These are phyloP conservation scores for Xylaria telfairii DNA, from an alignment of 495 filamentous ascomycete species.

Conservation along the genomic window DNA sequence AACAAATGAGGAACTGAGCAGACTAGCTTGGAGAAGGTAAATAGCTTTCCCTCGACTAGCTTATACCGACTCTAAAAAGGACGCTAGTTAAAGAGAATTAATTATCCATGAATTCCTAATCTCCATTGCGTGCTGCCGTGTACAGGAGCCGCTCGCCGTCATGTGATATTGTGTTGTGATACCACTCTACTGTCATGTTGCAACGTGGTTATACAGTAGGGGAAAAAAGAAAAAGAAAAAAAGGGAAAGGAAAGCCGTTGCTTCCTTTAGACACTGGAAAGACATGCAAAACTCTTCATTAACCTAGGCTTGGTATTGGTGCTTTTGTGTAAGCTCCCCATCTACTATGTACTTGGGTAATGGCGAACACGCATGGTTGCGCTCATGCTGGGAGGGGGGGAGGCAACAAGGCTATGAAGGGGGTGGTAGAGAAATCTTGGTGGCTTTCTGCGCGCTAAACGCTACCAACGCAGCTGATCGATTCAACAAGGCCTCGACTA, in stretches of 20 bases:
- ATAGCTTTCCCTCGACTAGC: background rate
- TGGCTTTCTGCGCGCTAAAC: background rate
- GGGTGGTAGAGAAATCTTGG: background rate
- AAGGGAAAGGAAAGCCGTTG: background rate
- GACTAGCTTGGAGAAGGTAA: background rate
- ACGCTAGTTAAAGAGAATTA: background rate
- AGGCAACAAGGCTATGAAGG: background rate
- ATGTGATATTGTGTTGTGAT: conserved; percentile 1
- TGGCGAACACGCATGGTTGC: background rate
- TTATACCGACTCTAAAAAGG: background rate
- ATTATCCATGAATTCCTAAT: background rate
- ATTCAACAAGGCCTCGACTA: background rate
- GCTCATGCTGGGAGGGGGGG: background rate
- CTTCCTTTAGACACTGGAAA: background rate
- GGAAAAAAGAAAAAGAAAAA: background rate
- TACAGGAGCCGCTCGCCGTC: conserved; percentile 1
- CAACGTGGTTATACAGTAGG: background rate
- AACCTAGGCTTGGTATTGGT: background rate
- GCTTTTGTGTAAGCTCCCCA: background rate
- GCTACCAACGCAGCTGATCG: background rate
- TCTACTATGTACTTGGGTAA: too few species aligned
- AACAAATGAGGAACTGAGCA: background rate
- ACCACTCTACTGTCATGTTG: background rate
- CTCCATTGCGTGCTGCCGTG: background rate
- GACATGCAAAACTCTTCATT: background rate